Percentiles rank a stretch among this genome's conserved stretches.
Evolutionary conservation across 208 protist genomes (phyloP).

Genomic region (Willaertia magna): DNA sequence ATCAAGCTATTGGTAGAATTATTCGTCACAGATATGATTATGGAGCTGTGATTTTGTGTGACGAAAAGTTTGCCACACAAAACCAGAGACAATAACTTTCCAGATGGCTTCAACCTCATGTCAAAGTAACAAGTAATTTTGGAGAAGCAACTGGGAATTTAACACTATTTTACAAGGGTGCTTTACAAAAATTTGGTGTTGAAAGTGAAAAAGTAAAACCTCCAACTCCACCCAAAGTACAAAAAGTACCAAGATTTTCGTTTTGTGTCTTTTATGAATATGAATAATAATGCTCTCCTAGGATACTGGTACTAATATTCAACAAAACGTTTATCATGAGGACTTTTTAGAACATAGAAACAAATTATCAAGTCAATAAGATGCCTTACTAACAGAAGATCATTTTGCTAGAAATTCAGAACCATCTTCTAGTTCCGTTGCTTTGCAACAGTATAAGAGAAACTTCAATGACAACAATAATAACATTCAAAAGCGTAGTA

Average conservation of each 20-base stretch:
- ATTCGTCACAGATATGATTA: conserved; percentile 91
- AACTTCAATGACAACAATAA: background rate
- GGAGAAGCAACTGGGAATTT: background rate
- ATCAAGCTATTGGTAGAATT: conserved; percentile 89
- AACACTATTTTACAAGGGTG: background rate
- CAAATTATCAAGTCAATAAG: background rate
- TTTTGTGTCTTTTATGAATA: too few relatives aligned
- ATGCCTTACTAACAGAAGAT: background rate
- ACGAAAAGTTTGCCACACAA: conserved; percentile 59
- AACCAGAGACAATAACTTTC: background rate
- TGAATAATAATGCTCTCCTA: background rate
- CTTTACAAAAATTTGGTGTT: background rate
- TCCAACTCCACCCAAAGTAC: background rate
- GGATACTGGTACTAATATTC: background rate
- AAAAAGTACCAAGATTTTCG: background rate
- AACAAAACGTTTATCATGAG: background rate
- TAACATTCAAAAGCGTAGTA: background rate
- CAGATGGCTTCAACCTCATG: conserved; percentile 21
- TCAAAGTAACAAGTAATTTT: background rate
- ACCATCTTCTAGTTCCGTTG: background rate
- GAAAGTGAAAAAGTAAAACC: background rate
- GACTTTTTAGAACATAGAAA: background rate
- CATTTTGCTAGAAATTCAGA: background rate
- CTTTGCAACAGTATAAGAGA: background rate
- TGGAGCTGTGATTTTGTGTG: conserved; percentile 80